Conservation (phyloP, 257 asterid genomes). For the Schizonepeta tenuifolia region DNA sequence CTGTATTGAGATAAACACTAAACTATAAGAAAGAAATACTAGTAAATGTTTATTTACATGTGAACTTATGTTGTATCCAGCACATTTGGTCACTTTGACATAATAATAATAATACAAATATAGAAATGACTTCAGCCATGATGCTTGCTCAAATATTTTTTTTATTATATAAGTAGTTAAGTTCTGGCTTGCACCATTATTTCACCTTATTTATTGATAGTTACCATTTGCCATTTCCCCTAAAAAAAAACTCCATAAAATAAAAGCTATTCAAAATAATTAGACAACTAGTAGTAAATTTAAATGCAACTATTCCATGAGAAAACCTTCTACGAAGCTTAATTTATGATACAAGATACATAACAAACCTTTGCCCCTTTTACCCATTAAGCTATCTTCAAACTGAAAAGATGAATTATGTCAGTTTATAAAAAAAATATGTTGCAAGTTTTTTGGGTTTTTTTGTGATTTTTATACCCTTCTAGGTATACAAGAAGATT, state of each 20-base stretch:
- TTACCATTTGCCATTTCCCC: neutral
- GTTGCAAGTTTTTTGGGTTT: too few species aligned
- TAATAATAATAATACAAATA: neutral
- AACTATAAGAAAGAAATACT: too few species aligned
- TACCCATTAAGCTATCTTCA: too few species aligned
- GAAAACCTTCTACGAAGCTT: neutral
- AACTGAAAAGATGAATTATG: too few species aligned
- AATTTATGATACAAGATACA: neutral
- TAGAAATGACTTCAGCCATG: neutral
- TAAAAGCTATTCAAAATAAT: too few species aligned
- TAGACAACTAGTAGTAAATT: neutral
- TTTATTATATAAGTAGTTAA: neutral
- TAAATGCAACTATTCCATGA: neutral
- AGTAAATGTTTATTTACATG: neutral
- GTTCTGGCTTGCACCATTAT: too few species aligned
- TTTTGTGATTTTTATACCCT: too few species aligned
- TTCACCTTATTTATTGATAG: neutral
- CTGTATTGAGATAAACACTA: too few species aligned
- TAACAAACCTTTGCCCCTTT: neutral
- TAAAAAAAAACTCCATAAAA: neutral
- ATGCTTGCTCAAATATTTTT: neutral
- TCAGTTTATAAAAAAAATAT: too few species aligned
- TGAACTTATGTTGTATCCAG: constrained; percentile 1
- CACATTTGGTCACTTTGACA: neutral
- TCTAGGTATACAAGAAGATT: too few species aligned